These are phyloP conservation scores for Ustilago lituana DNA, from an alignment of 1,284 basidiomycete species.

Conservation along the genomic window DNA sequence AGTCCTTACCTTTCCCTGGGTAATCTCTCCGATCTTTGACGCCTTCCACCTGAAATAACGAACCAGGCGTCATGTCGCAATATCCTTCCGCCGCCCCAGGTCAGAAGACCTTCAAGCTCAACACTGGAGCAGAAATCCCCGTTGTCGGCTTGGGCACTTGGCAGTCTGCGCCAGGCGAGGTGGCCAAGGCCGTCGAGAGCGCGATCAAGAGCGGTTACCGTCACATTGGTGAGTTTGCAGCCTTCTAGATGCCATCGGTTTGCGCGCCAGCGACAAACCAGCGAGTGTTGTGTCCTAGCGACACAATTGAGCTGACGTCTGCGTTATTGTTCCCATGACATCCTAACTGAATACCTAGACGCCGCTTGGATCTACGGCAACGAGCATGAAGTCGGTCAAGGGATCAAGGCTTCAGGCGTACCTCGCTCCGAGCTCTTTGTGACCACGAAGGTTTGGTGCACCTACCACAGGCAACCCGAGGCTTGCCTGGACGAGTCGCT, in stretches of 20 bases:
- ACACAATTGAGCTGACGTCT: too few species aligned
- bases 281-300: too few species aligned
- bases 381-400: slow-evolving; percentile 84
- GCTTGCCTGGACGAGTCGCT: slow-evolving; percentile 78
- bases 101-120: slow-evolving; percentile 62
- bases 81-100: slow-evolving; percentile 49
- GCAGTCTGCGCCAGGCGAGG: slow-evolving; percentile 68
- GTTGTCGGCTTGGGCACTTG: slow-evolving; percentile 57
- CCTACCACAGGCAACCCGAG: slow-evolving; percentile 68
- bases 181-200: slow-evolving; percentile 69
- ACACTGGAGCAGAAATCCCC: slow-evolving; percentile 66
- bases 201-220: slow-evolving; percentile 49
- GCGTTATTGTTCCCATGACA: too few species aligned
- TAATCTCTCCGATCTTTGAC: too few species aligned
- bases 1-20: too few species aligned
- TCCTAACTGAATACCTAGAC: too few species aligned
- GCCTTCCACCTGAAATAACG: background rate
- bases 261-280: too few species aligned
- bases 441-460: slow-evolving; percentile 79
- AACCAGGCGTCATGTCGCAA: slow-evolving; percentile 22
- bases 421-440: slow-evolving; percentile 83
- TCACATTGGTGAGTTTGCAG: slow-evolving; percentile 19
- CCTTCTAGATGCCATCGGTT: too few species aligned
- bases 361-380: slow-evolving; percentile 70
- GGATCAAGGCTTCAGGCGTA: slow-evolving; percentile 77